phyloP scores from a whole-genome alignment of 257 asterid species.

The Solanum etuberosum region DNA sequence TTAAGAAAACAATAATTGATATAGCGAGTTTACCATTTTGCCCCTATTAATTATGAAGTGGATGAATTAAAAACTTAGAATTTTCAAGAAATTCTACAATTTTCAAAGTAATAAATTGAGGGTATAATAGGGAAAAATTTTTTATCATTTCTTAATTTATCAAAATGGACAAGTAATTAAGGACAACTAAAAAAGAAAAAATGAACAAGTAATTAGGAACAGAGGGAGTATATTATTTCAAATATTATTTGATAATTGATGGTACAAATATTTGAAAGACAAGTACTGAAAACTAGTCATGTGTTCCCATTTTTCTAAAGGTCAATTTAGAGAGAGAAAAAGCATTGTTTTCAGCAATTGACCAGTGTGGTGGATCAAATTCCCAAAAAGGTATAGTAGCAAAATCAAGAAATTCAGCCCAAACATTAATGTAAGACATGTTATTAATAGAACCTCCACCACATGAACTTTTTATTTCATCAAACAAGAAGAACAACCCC shows the following conservation, averaged over 20 bases:
- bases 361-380: background rate
- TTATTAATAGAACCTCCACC: background rate
- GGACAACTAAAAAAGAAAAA: too few relatives aligned
- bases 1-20: too few relatives aligned
- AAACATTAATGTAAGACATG: background rate
- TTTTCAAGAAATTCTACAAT: too few relatives aligned
- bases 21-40: too few relatives aligned
- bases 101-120: too few relatives aligned
- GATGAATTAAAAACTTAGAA: too few relatives aligned
- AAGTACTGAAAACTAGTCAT: background rate
- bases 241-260: background rate
- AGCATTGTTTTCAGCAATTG: conserved; percentile 3
- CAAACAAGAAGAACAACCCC: background rate
- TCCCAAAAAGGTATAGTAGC: background rate
- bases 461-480: background rate
- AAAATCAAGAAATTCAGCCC: background rate
- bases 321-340: background rate
- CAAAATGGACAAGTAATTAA: too few relatives aligned
- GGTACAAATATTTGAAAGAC: background rate
- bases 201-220: too few relatives aligned
- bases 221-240: background rate
- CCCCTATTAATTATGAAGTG: too few relatives aligned
- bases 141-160: too few relatives aligned
- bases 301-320: background rate
- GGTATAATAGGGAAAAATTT: too few relatives aligned